Evolutionary conservation across 83 land plant genomes (phyloP).

Genomic region (Isoetes engelmannii): DNA sequence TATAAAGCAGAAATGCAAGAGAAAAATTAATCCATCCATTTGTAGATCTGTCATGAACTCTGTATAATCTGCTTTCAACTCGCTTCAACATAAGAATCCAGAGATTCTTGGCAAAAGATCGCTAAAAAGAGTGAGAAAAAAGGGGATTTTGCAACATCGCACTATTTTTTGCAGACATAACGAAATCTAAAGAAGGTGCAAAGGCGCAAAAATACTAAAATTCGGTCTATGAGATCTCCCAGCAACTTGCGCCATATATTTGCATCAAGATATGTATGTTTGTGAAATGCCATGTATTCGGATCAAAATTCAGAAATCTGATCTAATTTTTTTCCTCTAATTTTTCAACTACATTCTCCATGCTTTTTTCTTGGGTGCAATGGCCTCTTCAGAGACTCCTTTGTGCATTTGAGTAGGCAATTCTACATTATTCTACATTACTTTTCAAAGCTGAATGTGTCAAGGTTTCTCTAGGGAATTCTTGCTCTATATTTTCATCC

Average conservation of each 20-base stretch:
- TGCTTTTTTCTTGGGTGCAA: too few relatives aligned
- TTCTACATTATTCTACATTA: too few relatives aligned
- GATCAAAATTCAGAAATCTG: too few relatives aligned
- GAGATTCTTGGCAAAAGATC: conserved; percentile 10
- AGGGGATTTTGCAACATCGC: conserved; percentile 33
- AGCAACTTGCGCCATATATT: conserved; percentile 44
- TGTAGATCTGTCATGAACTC: conserved; percentile 30
- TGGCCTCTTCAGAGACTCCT: too few relatives aligned
- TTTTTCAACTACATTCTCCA: too few relatives aligned
- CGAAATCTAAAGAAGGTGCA: conserved; percentile 30
- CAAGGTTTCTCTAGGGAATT: too few relatives aligned
- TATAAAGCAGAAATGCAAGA: conserved; percentile 19
- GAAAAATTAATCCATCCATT: conserved; percentile 33
- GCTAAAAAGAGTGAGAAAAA: conserved; percentile 26
- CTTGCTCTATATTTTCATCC: too few relatives aligned
- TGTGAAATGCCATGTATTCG: too few relatives aligned
- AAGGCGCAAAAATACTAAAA: conserved; percentile 38
- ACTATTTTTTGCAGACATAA: conserved; percentile 42
- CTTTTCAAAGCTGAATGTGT: too few relatives aligned
- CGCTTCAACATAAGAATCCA: conserved; percentile 12
- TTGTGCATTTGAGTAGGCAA: too few relatives aligned
- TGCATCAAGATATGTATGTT: too few relatives aligned
- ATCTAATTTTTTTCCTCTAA: too few relatives aligned
- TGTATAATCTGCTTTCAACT: conserved; percentile 14
- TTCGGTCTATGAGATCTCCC: conserved; percentile 33